A percentile compares a stretch with the other conserved stretches of the same genome.
These are phyloP conservation scores for Emmonsia crescens DNA, from an alignment of 2,329 filamentous ascomycete genomes.

Conservation along the genomic window DNA sequence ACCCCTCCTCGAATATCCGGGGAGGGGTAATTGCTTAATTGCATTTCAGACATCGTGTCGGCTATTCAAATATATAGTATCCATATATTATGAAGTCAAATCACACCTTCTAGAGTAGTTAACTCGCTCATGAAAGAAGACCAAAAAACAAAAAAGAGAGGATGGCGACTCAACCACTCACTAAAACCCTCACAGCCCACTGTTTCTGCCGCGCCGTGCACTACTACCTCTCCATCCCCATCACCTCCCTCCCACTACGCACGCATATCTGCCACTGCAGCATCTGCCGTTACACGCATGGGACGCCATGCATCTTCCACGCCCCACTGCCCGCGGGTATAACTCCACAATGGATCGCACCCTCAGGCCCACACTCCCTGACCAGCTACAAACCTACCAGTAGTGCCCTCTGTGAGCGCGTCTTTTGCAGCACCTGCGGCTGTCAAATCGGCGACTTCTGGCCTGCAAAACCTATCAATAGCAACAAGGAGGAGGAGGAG, in stretches of 20 bases:
- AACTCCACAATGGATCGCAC: slow-evolving; percentile 16
- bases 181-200: slow-evolving; percentile 16
- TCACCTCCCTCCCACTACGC: slow-evolving; percentile 26
- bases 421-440: slow-evolving; percentile 37
- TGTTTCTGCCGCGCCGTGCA: slow-evolving; percentile 19
- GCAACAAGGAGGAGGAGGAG: not conserved
- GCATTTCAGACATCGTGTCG: not conserved
- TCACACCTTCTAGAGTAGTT: not conserved
- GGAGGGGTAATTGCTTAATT: not conserved
- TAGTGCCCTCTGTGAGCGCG: slow-evolving; percentile 19
- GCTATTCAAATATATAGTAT: not conserved
- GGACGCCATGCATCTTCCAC: slow-evolving; percentile 22
- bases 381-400: slow-evolving; percentile 23
- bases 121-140: not conserved
- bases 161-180: not conserved
- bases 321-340: slow-evolving; percentile 15
- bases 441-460: slow-evolving; percentile 22
- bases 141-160: not conserved
- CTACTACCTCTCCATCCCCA: slow-evolving; percentile 27
- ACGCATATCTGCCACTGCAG: slow-evolving; percentile 36
- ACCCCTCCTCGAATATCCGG: not conserved
- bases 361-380: slow-evolving; percentile 14
- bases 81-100: not conserved
- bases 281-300: slow-evolving; percentile 33
- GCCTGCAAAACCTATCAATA: not conserved